A percentile compares a stretch with the other conserved stretches of the same genome.
phyloP scores from a whole-genome alignment of 2,329 filamentous ascomycete species.

The Neopestalotiopsis clavispora region DNA sequence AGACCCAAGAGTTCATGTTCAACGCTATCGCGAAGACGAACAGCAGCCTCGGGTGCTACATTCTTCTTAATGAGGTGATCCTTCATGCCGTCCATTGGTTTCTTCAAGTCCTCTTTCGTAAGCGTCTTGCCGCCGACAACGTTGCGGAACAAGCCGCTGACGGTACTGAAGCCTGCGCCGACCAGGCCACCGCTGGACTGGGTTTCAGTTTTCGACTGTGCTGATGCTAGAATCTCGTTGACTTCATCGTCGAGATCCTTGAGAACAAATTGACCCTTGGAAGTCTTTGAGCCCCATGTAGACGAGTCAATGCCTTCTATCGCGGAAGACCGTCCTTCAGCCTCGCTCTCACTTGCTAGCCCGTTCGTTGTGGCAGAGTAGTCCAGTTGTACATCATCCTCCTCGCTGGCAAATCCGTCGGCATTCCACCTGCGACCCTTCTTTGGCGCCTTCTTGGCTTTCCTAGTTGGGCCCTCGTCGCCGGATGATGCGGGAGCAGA shows the following conservation, averaged over 20 bases:
- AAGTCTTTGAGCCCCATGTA: constrained; percentile 83
- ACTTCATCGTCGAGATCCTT: constrained; percentile 95
- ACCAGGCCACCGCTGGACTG: constrained; percentile 67
- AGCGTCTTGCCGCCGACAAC: constrained; percentile 93
- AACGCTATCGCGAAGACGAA: constrained; percentile 89
- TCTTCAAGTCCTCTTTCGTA: constrained; percentile 86
- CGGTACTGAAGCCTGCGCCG: constrained; percentile 78
- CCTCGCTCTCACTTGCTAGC: constrained; percentile 56
- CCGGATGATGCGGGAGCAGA: constrained; percentile 77
- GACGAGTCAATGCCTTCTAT: constrained; percentile 78
- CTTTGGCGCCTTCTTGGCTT: constrained; percentile 70
- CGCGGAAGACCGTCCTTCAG: constrained; percentile 56
- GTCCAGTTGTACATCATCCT: constrained; percentile 80
- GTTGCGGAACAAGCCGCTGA: constrained; percentile 90
- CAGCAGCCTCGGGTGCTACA: constrained; percentile 90
- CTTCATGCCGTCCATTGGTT: constrained; percentile 94
- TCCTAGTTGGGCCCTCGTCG: constrained; percentile 72
- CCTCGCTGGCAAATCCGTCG: constrained; percentile 85
- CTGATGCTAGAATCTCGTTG: constrained; percentile 82
- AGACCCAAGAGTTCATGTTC: constrained; percentile 88
- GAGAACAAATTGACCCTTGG: constrained; percentile 90
- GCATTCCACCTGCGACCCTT: constrained; percentile 92
- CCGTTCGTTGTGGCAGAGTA: constrained; percentile 73
- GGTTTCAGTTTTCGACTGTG: constrained; percentile 64
- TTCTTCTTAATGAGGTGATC: constrained; percentile 95